Evolutionary conservation across 257 asterid species (phyloP).

Genomic region (Gentiana macrophylla): DNA sequence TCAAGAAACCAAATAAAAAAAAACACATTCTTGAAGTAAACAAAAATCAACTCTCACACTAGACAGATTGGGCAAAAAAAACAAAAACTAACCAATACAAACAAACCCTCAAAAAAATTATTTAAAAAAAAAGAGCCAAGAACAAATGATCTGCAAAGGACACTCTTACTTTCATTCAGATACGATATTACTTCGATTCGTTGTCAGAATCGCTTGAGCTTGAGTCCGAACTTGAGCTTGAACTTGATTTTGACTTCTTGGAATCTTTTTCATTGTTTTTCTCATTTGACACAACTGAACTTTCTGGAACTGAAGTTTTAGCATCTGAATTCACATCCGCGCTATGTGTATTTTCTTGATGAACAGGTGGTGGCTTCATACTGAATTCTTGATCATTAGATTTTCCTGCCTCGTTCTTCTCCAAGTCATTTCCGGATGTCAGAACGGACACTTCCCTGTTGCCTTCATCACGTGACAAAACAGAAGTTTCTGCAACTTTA

Average conservation of each 20-base stretch:
- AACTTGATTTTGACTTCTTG: slow-evolving; percentile 42
- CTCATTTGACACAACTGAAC: slow-evolving; percentile 15
- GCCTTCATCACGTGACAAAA: too few relatives aligned
- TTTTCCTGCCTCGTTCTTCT: too few relatives aligned
- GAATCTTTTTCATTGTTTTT: slow-evolving; percentile 23
- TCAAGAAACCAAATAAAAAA: slow-evolving; percentile 43
- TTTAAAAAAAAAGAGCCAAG: slow-evolving; percentile 6
- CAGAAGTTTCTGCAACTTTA: background rate
- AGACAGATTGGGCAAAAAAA: background rate
- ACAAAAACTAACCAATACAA: background rate
- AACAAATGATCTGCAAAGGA: slow-evolving; percentile 1
- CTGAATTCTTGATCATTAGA: background rate
- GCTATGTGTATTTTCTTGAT: background rate
- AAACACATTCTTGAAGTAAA: slow-evolving; percentile 50
- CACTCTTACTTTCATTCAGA: background rate
- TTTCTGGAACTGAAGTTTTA: slow-evolving; percentile 13
- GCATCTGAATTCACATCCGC: slow-evolving; percentile 5
- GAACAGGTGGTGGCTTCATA: background rate
- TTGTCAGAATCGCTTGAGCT: slow-evolving; percentile 50
- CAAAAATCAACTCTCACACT: slow-evolving; percentile 12
- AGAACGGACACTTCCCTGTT: slow-evolving; percentile 6
- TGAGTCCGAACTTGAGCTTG: slow-evolving; percentile 47
- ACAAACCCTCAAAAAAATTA: slow-evolving; percentile 9
- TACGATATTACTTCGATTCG: slow-evolving; percentile 19
- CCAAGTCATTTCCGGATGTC: too few relatives aligned